Percentiles rank a stretch among this genome's conserved stretches.
Evolutionary conservation across 805 yeast genomes (phyloP).

Genomic region (Saccharomycopsis microspora): DNA sequence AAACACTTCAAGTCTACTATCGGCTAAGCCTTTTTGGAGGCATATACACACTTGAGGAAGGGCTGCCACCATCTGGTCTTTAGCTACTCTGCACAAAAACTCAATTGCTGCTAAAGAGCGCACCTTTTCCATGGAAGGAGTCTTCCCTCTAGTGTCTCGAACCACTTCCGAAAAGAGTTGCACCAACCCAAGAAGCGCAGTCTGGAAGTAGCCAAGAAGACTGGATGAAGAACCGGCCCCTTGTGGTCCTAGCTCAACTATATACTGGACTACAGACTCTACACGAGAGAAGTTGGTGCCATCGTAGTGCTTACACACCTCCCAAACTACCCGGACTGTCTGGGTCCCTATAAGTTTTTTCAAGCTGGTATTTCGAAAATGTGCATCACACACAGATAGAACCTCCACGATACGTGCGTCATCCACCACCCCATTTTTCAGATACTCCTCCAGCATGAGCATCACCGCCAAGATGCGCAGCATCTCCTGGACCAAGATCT

Average conservation of each 20-base stretch:
- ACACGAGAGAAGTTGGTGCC: constrained; percentile 24
- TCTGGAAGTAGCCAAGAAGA: constrained; percentile 35
- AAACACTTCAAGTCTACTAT: constrained; percentile 42
- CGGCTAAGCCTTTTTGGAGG: constrained; percentile 67
- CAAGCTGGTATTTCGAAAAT: constrained; percentile 25
- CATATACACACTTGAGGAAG: constrained; percentile 82
- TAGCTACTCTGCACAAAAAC: constrained; percentile 45
- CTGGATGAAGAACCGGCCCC: neutral
- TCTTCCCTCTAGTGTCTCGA: constrained; percentile 59
- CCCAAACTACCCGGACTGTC: constrained; percentile 26
- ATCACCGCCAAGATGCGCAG: constrained; percentile 48
- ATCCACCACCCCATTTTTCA: constrained; percentile 19
- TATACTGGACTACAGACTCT: constrained; percentile 31
- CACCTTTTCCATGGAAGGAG: constrained; percentile 61
- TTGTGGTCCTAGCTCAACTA: constrained; percentile 21
- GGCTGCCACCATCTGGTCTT: constrained; percentile 48
- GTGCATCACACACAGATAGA: constrained; percentile 41
- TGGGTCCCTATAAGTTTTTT: constrained; percentile 19
- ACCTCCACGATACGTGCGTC: constrained; percentile 40
- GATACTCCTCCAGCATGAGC: constrained; percentile 28
- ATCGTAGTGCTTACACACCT: constrained; percentile 29
- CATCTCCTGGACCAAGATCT: constrained; percentile 37
- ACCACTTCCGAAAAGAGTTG: constrained; percentile 73
- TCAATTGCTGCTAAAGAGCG: constrained; percentile 66
- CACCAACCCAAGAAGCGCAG: constrained; percentile 60